These are phyloP conservation scores for Centaurea solstitialis DNA, from an alignment of 129 eudicot species.

Conservation along the genomic window DNA sequence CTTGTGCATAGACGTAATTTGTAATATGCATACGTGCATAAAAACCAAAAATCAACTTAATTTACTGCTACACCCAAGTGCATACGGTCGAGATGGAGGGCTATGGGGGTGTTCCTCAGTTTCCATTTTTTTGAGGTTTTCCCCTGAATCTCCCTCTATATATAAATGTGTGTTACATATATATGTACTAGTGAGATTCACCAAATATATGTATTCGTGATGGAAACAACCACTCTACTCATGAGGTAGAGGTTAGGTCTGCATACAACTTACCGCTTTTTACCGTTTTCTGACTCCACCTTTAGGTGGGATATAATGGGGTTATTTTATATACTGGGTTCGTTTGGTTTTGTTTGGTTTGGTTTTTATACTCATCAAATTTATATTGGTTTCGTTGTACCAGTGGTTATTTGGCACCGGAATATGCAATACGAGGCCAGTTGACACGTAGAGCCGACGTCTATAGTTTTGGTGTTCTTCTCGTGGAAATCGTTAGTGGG, in stretches of 20 bases:
- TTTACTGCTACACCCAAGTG: background rate
- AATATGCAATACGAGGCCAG: slow-evolving; percentile 90
- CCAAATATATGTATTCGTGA: background rate
- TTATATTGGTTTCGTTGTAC: slow-evolving; percentile 4
- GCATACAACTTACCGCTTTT: too few species aligned
- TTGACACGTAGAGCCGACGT: slow-evolving; percentile 88
- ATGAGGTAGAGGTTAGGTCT: background rate
- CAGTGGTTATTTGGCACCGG: slow-evolving; percentile 99
- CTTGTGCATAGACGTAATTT: background rate
- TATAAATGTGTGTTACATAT: background rate
- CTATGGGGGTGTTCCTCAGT: background rate
- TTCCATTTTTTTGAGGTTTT: background rate
- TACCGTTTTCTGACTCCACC: too few species aligned
- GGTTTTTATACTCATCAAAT: background rate
- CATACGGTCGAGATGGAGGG: background rate
- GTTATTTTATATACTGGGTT: background rate
- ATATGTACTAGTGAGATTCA: background rate
- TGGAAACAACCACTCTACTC: background rate
- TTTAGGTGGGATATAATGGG: background rate
- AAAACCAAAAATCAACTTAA: too few species aligned
- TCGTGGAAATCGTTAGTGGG: slow-evolving; percentile 86
- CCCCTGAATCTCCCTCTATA: background rate
- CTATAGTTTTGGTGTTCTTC: slow-evolving; percentile 95
- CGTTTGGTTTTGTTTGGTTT: background rate
- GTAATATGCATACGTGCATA: background rate